Evolutionary conservation across 2,329 filamentous ascomycete genomes (phyloP).

Genomic region (Colletotrichum cuscutae): DNA sequence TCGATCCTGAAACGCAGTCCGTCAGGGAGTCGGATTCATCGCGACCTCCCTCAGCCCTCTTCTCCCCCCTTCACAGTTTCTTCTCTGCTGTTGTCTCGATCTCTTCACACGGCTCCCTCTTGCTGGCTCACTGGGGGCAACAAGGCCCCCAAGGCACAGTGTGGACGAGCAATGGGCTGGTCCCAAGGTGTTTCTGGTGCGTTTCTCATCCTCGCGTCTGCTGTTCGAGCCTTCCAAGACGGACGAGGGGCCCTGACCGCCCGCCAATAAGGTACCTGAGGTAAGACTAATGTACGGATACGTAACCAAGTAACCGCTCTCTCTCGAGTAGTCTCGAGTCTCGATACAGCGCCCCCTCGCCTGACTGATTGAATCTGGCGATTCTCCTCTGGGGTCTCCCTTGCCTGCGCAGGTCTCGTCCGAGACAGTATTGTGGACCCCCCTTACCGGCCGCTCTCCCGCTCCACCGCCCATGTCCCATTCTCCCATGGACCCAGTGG

Average conservation of each 20-base stretch:
- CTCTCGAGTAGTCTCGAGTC: background rate
- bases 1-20: conserved; percentile 31
- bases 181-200: conserved; percentile 32
- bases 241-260: conserved; percentile 18
- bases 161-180: conserved; percentile 2
- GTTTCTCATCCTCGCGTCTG: conserved; percentile 32
- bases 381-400: conserved; percentile 29
- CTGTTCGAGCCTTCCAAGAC: conserved; percentile 22
- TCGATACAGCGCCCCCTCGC: conserved; percentile 21
- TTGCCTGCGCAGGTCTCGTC: conserved; percentile 30
- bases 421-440: conserved; percentile 31
- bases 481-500: background rate
- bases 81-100: background rate
- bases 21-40: conserved; percentile 35
- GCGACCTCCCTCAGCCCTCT: conserved; percentile 18
- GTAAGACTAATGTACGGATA: background rate
- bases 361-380: conserved; percentile 22
- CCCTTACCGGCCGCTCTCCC: conserved; percentile 24
- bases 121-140: background rate
- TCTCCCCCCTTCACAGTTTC: conserved; percentile 19
- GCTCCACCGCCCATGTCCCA: background rate
- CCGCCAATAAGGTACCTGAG: background rate
- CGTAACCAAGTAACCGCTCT: background rate
- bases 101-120: conserved; percentile 6
- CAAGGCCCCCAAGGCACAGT: conserved; percentile 13